Percentiles rank a stretch among this genome's conserved stretches.
Conservation (phyloP, 2,329 filamentous ascomycete species). For the Aureobasidium sp. region DNA sequence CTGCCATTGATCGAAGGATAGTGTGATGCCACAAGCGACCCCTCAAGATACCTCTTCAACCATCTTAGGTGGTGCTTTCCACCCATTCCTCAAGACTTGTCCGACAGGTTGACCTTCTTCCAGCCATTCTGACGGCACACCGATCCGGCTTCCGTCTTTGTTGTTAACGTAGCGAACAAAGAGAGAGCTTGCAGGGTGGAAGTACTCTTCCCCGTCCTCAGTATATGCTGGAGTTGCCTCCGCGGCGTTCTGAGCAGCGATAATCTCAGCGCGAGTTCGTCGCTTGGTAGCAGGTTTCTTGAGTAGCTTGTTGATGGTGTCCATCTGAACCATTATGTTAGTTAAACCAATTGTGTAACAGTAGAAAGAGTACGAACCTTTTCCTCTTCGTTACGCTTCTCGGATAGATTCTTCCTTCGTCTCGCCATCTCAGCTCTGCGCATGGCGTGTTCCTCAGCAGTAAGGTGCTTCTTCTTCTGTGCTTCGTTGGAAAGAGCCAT, state of each 20-base stretch:
- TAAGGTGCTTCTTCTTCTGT: conserved; percentile 64
- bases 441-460: conserved; percentile 65
- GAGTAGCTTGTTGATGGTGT: conserved; percentile 83
- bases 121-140: conserved; percentile 60
- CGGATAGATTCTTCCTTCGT: conserved; percentile 62
- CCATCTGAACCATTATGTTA: conserved; percentile 49
- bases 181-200: conserved; percentile 41
- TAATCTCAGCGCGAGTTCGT: conserved; percentile 39
- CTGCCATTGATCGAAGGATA: background rate
- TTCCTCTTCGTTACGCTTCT: conserved; percentile 71
- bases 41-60: conserved; percentile 13
- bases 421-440: conserved; percentile 65
- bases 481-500: conserved; percentile 54
- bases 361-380: conserved; percentile 41
- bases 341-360: background rate
- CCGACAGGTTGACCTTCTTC: conserved; percentile 47
- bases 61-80: conserved; percentile 10
- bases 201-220: conserved; percentile 17
- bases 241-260: conserved; percentile 30
- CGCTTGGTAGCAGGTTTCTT: conserved; percentile 76
- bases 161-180: conserved; percentile 65
- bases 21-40: too few species aligned
- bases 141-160: conserved; percentile 53
- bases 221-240: conserved; percentile 43
- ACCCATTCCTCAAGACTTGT: conserved; percentile 39